Percentiles rank a stretch among this genome's conserved stretches.
Evolutionary conservation across 805 yeast genomes (phyloP).

Genomic region (Yueomyces sp.): DNA sequence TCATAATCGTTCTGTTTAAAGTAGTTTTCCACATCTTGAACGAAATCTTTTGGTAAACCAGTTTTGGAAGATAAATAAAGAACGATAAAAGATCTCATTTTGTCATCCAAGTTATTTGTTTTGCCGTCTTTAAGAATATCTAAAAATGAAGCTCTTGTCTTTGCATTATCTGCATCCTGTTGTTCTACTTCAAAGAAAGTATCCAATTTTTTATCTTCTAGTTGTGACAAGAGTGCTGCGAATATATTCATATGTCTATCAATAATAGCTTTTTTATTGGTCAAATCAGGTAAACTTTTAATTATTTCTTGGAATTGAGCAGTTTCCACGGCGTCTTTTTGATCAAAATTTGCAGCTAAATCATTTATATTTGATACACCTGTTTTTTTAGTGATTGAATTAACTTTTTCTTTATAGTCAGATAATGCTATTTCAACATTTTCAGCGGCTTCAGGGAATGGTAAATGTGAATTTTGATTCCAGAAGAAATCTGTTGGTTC

Average conservation of each 20-base stretch:
- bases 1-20: conserved; percentile 47
- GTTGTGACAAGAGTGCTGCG: conserved; percentile 66
- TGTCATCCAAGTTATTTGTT: conserved; percentile 60
- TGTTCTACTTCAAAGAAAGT: conserved; percentile 92
- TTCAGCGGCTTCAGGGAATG: conserved; percentile 98
- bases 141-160: conserved; percentile 42
- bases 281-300: conserved; percentile 81
- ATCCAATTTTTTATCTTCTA: conserved; percentile 80
- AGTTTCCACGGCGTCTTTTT: conserved; percentile 33
- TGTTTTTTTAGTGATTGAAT: conserved; percentile 66
- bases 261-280: conserved; percentile 73
- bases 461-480: conserved; percentile 68
- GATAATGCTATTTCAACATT: conserved; percentile 78
- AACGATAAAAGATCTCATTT: conserved; percentile 80
- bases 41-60: conserved; percentile 27
- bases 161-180: conserved; percentile 47
- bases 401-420: conserved; percentile 75
- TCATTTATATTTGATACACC: conserved; percentile 60
- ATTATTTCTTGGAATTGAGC: conserved; percentile 72
- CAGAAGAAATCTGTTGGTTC: conserved; percentile 93
- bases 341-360: conserved; percentile 39
- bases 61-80: conserved; percentile 38
- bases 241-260: conserved; percentile 97
- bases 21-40: conserved; percentile 46
- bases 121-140: conserved; percentile 41